phyloP scores from a whole-genome alignment of 2,329 filamentous ascomycete species.

The Neoarthrinium moseri region DNA sequence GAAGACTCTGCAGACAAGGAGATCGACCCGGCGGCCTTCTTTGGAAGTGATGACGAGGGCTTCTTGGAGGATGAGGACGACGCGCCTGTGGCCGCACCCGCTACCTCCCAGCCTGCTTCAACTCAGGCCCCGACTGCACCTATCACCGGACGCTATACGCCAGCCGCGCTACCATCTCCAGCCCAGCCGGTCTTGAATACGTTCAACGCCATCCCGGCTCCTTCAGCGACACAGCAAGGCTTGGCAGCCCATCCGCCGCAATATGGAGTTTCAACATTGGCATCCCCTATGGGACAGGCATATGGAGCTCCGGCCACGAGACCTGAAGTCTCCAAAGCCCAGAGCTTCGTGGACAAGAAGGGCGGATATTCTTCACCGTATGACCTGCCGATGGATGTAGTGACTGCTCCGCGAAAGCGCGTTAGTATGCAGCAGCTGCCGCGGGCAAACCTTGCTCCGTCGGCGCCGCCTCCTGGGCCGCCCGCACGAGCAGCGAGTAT shows the following conservation, averaged over 20 bases:
- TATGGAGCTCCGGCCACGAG: constrained; percentile 37
- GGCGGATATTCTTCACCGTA: constrained; percentile 93
- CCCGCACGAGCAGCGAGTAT: constrained; percentile 52
- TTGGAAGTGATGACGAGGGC: constrained; percentile 82
- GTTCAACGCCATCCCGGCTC: constrained; percentile 47
- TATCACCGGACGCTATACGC: constrained; percentile 34
- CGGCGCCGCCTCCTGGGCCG: constrained; percentile 33
- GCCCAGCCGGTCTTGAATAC: constrained; percentile 31
- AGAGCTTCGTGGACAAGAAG: constrained; percentile 93
- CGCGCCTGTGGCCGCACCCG: constrained; percentile 26
- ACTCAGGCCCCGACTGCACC: constrained; percentile 21
- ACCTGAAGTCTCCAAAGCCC: constrained; percentile 55
- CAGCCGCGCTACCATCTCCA: constrained; percentile 22
- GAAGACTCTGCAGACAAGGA: constrained; percentile 53
- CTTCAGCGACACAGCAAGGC: constrained; percentile 21
- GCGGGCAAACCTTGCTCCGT: constrained; percentile 39
- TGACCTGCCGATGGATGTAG: constrained; percentile 87
- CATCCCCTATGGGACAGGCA: constrained; percentile 25
- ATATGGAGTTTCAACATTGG: constrained; percentile 25
- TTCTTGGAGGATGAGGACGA: constrained; percentile 71
- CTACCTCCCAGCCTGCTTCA: constrained; percentile 17
- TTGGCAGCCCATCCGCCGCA: constrained; percentile 20
- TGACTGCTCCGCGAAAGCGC: constrained; percentile 66
- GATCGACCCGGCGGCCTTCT: constrained; percentile 63
- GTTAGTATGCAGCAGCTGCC: constrained; percentile 56